phyloP scores from a whole-genome alignment of 2,329 filamentous ascomycete species.

The Blumeria hordei region DNA sequence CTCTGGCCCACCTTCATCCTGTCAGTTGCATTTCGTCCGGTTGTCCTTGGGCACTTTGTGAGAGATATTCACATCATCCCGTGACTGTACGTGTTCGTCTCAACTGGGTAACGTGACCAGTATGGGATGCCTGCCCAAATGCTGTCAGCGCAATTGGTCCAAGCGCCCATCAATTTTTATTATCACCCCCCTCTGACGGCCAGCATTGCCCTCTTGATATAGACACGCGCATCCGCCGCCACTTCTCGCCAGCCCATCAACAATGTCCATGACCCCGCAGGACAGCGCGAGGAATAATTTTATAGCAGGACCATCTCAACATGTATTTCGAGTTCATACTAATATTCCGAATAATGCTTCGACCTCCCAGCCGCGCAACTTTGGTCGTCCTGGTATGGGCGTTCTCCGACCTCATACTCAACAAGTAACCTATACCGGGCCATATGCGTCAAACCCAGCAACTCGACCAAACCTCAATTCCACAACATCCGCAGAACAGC shows the following conservation, averaged over 20 bases:
- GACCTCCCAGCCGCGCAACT: conserved; percentile 8
- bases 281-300: background rate
- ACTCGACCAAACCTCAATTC: conserved; percentile 9
- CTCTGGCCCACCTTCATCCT: too few relatives aligned
- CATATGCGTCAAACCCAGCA: conserved; percentile 9
- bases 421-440: conserved; percentile 13
- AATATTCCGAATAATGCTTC: conserved; percentile 6
- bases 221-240: background rate
- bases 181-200: background rate
- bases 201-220: background rate
- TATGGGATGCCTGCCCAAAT: too few relatives aligned
- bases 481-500: conserved; percentile 14
- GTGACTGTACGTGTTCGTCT: too few relatives aligned
- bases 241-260: background rate
- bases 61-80: too few relatives aligned
- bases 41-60: too few relatives aligned
- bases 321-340: conserved; percentile 10
- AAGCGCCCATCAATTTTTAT: background rate
- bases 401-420: conserved; percentile 11
- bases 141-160: background rate
- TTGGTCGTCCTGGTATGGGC: conserved; percentile 8
- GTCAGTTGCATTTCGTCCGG: too few relatives aligned
- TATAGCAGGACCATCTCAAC: conserved; percentile 2
- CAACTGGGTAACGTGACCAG: too few relatives aligned
- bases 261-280: background rate